Conservation (phyloP, 164 flowering plant species). For the Pachysandra terminalis region DNA sequence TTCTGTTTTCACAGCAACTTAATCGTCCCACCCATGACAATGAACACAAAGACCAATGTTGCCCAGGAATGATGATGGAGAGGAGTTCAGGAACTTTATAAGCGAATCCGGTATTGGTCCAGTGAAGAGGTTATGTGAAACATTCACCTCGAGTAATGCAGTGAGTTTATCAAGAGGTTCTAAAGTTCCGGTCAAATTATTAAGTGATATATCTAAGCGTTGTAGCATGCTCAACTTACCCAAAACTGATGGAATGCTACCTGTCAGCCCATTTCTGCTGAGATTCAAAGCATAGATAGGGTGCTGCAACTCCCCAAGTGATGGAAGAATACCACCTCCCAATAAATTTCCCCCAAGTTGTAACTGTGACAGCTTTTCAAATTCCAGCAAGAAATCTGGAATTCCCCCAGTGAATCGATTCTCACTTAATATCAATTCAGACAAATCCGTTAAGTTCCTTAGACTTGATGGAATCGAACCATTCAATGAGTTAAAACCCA, state of each 20-base stretch:
- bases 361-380: conserved; percentile 31
- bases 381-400: conserved; percentile 32
- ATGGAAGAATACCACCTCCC: conserved; percentile 43
- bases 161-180: conserved; percentile 18
- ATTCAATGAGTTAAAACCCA: conserved; percentile 41
- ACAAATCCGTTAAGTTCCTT: conserved; percentile 27
- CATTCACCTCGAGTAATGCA: conserved; percentile 27
- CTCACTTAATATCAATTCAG: conserved; percentile 33
- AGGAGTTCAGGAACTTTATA: conserved; percentile 30
- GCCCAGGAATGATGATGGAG: conserved; percentile 41
- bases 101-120: conserved; percentile 43
- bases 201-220: conserved; percentile 40
- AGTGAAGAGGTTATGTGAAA: conserved; percentile 43
- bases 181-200: conserved; percentile 48
- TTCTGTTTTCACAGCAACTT: neutral
- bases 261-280: conserved; percentile 40
- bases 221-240: conserved; percentile 30
- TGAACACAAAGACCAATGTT: conserved; percentile 40
- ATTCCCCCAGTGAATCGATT: too few relatives aligned
- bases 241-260: conserved; percentile 33
- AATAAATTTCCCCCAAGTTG: too few relatives aligned
- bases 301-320: conserved; percentile 28
- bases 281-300: conserved; percentile 39
- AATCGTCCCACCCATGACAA: conserved; percentile 12
- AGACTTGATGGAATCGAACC: conserved; percentile 42